A percentile compares a stretch with the other conserved stretches of the same genome.
Evolutionary conservation across 768 basidiomycete species (phyloP).

Genomic region (Leccinum barrowsii): DNA sequence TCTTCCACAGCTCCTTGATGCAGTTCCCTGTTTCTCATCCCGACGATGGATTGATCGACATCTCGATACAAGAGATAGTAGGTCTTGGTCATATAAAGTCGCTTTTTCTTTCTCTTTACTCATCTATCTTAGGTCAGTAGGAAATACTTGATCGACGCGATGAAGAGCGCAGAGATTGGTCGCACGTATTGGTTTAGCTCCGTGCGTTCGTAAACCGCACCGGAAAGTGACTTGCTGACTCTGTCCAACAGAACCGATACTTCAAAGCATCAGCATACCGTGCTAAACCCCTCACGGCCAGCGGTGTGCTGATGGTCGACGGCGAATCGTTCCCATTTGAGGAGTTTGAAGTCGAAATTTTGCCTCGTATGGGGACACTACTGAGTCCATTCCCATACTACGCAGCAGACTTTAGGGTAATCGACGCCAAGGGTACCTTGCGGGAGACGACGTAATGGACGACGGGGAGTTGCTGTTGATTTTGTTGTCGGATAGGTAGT

Average conservation of each 20-base stretch:
- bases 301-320: constrained; percentile 66
- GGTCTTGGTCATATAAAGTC: constrained; percentile 12
- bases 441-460: constrained; percentile 8
- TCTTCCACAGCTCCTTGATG: constrained; percentile 58
- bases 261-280: constrained; percentile 73
- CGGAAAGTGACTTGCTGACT: constrained; percentile 6
- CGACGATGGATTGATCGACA: constrained; percentile 74
- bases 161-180: constrained; percentile 64
- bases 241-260: constrained; percentile 53
- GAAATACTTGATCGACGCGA: constrained; percentile 45
- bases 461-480: background rate
- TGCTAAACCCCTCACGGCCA: constrained; percentile 52
- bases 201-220: constrained; percentile 35
- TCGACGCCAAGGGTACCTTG: constrained; percentile 24
- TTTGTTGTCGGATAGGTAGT: background rate
- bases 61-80: constrained; percentile 63
- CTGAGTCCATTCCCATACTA: constrained; percentile 57
- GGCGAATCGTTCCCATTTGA: constrained; percentile 75
- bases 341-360: constrained; percentile 75
- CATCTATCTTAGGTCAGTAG: constrained; percentile 32
- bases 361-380: constrained; percentile 60
- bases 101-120: background rate
- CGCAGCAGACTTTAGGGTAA: constrained; percentile 46
- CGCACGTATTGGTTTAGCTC: constrained; percentile 56
- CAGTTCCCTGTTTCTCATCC: constrained; percentile 81